Evolutionary conservation across 2,329 filamentous ascomycete genomes (phyloP), one percentile per base, ranked within the genome.

Genomic region (Fusarium anguioides): DNA sequence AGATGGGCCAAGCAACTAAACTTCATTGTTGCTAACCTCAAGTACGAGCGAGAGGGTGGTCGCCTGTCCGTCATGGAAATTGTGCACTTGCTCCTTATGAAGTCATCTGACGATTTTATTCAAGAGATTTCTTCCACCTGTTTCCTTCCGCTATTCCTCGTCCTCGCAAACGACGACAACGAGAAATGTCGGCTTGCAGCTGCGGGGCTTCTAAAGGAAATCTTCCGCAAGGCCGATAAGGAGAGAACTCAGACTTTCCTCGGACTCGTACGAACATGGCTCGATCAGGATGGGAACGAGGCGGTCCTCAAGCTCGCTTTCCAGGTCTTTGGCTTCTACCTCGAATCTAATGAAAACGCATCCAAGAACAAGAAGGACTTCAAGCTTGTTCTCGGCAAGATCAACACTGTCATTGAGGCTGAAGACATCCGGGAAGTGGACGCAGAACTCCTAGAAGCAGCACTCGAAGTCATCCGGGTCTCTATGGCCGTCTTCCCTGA

Each of bases 21-120:
- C 55, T 99, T 98, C 75, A 84, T 99, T 46, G 87, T 96, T 47
- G 92, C 92, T 72, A 99, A 99, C 74, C 83, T 99, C 67, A 90
- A 95, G 60, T 99, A 97, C 76, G 89, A 95, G 40, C 89, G 96
- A 72, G 89, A 94, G 70, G 92, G 96, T 61, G 96, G 96, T 26
- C 87, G 96, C 35, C 84, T 97, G 62, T 97, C 94, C 1, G 93
- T 97, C 26, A 93, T 99, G 87, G 96, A 99, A 79, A 89, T 95
- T 5, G 84, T 97, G 42, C 91, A 97, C 74, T 84, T 94, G 40
- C 83, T 99, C n/a, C 83, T 98, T 21, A 89, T 87, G 66, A 98
- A 97, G 79, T 90, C 94, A 6, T 90, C 91, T 0, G 87, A 93
- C 36, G 91, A 94, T 24, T 88, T 94, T 42, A 87, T 94, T 9